Evolutionary conservation across 352 stramenopile genomes (phyloP).

Genomic region (Discostella stelligera): DNA sequence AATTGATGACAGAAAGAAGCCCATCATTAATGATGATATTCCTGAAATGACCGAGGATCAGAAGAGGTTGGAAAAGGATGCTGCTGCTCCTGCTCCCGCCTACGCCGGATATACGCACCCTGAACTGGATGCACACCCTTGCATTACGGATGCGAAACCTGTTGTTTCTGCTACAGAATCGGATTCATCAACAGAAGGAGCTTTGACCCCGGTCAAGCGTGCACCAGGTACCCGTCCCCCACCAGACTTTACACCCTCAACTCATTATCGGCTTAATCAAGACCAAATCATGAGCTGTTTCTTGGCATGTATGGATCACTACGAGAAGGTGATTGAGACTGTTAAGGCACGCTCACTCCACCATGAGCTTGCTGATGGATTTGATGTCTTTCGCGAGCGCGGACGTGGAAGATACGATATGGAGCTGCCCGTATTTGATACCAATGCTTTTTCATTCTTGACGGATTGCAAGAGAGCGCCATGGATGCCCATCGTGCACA

Average conservation of each 20-base stretch:
- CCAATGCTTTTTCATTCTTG: constrained; percentile 67
- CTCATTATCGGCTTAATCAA: constrained; percentile 58
- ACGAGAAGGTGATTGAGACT: constrained; percentile 78
- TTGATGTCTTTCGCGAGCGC: constrained; percentile 79
- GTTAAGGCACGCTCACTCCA: constrained; percentile 72
- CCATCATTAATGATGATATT: neutral
- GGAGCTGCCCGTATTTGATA: constrained; percentile 71
- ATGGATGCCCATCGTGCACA: constrained; percentile 78
- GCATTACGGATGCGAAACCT: neutral
- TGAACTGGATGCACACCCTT: constrained; percentile 20
- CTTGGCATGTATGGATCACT: constrained; percentile 72
- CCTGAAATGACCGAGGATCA: neutral
- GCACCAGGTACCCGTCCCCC: constrained; percentile 14
- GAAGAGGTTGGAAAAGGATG: neutral
- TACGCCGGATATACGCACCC: neutral
- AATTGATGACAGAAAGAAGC: neutral
- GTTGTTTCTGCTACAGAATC: constrained; percentile 10
- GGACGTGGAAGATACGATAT: constrained; percentile 80
- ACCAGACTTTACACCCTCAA: constrained; percentile 24
- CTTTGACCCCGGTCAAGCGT: neutral
- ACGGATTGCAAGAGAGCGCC: constrained; percentile 62
- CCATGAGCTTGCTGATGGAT: constrained; percentile 77
- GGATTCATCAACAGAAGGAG: constrained; percentile 18
- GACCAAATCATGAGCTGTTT: constrained; percentile 69
- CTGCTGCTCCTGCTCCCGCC: constrained; percentile 6